Evolutionary conservation across 495 filamentous ascomycete species (phyloP).

Genomic region (Saxispiralis lemnorum): DNA sequence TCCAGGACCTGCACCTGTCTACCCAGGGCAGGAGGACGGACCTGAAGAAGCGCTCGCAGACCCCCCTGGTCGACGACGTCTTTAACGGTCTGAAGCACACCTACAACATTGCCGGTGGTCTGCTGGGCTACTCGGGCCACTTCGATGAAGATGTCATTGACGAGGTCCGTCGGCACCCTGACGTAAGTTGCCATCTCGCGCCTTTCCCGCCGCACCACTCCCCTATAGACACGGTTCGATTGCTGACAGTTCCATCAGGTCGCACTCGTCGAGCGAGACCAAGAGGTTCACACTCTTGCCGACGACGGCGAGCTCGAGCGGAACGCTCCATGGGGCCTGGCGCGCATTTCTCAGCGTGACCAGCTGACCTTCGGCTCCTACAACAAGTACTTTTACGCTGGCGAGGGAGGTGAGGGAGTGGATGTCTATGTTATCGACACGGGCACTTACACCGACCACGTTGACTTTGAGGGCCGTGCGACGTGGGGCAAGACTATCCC

Average conservation of each 20-base stretch:
- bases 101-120: constrained; percentile 66
- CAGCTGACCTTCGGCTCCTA: constrained; percentile 72
- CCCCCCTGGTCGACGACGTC: constrained; percentile 48
- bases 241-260: constrained; percentile 38
- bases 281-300: constrained; percentile 61
- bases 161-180: constrained; percentile 84
- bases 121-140: constrained; percentile 87
- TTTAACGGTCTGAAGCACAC: constrained; percentile 87
- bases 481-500: constrained; percentile 96
- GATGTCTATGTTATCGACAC: constrained; percentile 99
- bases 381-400: constrained; percentile 93
- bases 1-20: constrained; percentile 61
- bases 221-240: no score
- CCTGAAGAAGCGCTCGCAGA: constrained; percentile 75
- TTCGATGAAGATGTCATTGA: constrained; percentile 89
- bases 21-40: constrained; percentile 44
- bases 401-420: constrained; percentile 87
- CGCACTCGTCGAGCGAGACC: constrained; percentile 90
- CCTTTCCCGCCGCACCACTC: not conserved
- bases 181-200: constrained; percentile 52
- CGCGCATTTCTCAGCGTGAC: constrained; percentile 89
- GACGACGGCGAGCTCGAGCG: constrained; percentile 48
- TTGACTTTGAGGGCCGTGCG: constrained; percentile 92
- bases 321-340: constrained; percentile 92
- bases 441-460: constrained; percentile 81